Evolutionary conservation across 345 rosid species (phyloP).

Genomic region (Noccaea caerulescens): DNA sequence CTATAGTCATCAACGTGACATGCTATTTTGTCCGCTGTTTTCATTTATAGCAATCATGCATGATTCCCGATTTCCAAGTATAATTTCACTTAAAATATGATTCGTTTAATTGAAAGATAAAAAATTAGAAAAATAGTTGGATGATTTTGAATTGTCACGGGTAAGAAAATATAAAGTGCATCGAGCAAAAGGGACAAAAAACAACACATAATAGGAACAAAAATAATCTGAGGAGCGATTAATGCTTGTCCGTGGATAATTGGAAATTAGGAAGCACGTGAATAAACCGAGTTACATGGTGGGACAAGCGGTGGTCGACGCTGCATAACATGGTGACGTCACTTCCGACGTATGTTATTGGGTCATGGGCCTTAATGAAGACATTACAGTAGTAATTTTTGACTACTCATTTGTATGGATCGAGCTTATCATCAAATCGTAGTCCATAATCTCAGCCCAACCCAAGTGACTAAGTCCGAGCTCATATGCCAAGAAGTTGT

Average conservation of each 20-base stretch:
- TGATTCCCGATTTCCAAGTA: not conserved
- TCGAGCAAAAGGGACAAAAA: slow-evolving; percentile 33
- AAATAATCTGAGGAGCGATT: not conserved
- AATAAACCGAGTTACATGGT: slow-evolving; percentile 34
- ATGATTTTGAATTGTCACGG: slow-evolving; percentile 28
- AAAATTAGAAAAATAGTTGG: not conserved
- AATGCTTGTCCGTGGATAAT: slow-evolving; percentile 14
- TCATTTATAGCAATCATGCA: not conserved
- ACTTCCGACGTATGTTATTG: not conserved
- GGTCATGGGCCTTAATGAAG: too few relatives aligned
- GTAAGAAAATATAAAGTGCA: slow-evolving; percentile 5
- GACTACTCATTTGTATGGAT: too few relatives aligned
- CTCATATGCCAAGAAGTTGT: too few relatives aligned
- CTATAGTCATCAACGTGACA: not conserved
- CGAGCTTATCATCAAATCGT: too few relatives aligned
- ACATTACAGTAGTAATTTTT: too few relatives aligned
- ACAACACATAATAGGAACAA: slow-evolving; percentile 32
- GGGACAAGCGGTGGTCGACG: slow-evolving; percentile 33
- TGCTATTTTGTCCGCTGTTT: not conserved
- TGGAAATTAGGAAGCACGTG: slow-evolving; percentile 35
- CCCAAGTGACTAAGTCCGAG: too few relatives aligned
- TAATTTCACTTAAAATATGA: not conserved
- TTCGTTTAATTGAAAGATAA: not conserved
- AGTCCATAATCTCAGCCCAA: too few relatives aligned
- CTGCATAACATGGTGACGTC: slow-evolving; percentile 22